A percentile compares a stretch with the other conserved stretches of the same genome.
Conservation (phyloP, 129 eudicot species). For the Ambrosia artemisiifolia region DNA sequence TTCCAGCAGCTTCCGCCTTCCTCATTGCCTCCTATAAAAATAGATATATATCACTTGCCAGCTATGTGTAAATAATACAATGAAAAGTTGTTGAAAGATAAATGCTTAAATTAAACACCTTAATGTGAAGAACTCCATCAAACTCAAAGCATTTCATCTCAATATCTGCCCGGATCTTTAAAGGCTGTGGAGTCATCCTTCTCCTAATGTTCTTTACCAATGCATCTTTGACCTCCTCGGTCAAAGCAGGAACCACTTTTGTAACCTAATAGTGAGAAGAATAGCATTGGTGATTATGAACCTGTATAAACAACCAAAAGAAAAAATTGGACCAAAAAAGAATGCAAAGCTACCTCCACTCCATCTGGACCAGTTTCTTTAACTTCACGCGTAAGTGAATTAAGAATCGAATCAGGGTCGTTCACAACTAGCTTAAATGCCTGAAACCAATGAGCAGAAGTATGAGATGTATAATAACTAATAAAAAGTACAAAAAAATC, state of each 20-base stretch:
- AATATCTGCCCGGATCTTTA: constrained; percentile 91
- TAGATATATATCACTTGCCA: constrained; percentile 14
- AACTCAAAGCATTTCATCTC: constrained; percentile 93
- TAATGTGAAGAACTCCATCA: constrained; percentile 96
- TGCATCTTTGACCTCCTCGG: constrained; percentile 83
- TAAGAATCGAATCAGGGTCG: constrained; percentile 84
- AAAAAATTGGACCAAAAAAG: neutral
- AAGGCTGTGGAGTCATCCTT: constrained; percentile 96
- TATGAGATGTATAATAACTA: neutral
- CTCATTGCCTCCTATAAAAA: constrained; percentile 84
- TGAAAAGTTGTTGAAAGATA: neutral
- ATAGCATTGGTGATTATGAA: neutral
- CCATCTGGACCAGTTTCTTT: constrained; percentile 88
- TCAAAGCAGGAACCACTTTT: constrained; percentile 77
- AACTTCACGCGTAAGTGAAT: constrained; percentile 79
- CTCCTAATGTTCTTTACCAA: constrained; percentile 80
- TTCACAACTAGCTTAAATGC: constrained; percentile 78
- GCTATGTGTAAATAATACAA: constrained; percentile 11
- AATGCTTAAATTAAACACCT: constrained; percentile 40
- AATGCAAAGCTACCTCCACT: constrained; percentile 57
- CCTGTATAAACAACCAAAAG: neutral
- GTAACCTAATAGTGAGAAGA: constrained; percentile 52
- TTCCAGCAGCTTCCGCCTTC: constrained; percentile 98
- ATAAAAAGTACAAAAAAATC: neutral
- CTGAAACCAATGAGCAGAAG: constrained; percentile 33